phyloP scores from a whole-genome alignment of 495 filamentous ascomycete species.

The Immersiella caudata region DNA sequence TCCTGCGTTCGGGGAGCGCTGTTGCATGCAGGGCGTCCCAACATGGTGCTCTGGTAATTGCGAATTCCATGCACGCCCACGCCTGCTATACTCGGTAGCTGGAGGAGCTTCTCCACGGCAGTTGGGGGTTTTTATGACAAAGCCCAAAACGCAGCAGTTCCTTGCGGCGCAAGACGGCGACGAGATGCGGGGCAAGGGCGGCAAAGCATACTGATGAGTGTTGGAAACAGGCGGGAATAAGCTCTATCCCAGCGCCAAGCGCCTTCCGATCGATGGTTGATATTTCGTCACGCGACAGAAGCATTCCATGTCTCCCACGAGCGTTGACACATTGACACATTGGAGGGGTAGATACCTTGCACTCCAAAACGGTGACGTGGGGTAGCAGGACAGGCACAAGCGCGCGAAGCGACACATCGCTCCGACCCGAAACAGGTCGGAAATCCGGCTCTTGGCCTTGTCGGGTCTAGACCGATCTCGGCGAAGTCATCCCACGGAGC shows the following conservation, averaged over 20 bases:
- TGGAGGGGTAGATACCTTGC: not conserved
- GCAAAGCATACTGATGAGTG: not conserved
- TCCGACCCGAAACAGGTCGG: not conserved
- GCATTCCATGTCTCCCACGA: not conserved
- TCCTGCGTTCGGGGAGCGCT: conserved; percentile 12
- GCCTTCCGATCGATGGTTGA: not conserved
- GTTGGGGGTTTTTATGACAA: conserved; percentile 35
- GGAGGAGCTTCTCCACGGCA: conserved; percentile 23
- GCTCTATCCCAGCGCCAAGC: not conserved
- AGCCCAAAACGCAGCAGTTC: conserved; percentile 11
- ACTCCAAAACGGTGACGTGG: not conserved
- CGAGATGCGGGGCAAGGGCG: conserved; percentile 1
- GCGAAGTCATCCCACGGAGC: not conserved
- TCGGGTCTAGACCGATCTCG: not conserved
- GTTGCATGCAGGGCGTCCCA: conserved; percentile 27
- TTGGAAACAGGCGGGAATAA: not conserved
- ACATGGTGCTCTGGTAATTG: conserved; percentile 24
- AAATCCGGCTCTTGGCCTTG: conserved; percentile 1
- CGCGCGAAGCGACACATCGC: conserved; percentile 12
- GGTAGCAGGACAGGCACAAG: not conserved
- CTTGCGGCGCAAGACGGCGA: conserved; percentile 13
- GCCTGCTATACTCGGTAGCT: conserved; percentile 18
- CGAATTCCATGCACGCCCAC: conserved; percentile 33
- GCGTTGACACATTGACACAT: not conserved
- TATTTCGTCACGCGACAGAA: not conserved